A percentile compares a stretch with the other conserved stretches of the same genome.
Evolutionary conservation across 1,284 basidiomycete genomes (phyloP).

Genomic region (Porodaedalea pini): DNA sequence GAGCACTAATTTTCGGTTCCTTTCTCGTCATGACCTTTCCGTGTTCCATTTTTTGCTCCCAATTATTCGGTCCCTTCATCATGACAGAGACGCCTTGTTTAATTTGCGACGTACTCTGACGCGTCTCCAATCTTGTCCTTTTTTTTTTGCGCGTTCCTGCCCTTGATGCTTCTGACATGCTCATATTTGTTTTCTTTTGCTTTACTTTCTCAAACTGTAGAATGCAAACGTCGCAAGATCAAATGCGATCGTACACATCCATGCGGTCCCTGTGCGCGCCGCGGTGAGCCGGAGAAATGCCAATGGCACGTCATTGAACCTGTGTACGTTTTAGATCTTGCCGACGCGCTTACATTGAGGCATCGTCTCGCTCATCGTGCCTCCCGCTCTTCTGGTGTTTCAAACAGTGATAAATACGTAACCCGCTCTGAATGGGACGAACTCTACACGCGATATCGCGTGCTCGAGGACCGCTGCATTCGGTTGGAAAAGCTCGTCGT

Average conservation of each 20-base stretch:
- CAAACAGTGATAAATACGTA: slow-evolving; percentile 52
- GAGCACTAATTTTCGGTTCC: slow-evolving; percentile 28
- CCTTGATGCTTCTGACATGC: not conserved
- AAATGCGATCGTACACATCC: slow-evolving; percentile 59
- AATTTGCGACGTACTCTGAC: slow-evolving; percentile 5
- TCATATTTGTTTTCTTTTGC: not conserved
- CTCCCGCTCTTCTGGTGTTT: slow-evolving; percentile 15
- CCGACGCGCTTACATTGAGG: not conserved
- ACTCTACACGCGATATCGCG: slow-evolving; percentile 32
- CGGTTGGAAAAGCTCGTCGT: slow-evolving; percentile 15
- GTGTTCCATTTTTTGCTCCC: slow-evolving; percentile 14
- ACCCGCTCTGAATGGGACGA: slow-evolving; percentile 51
- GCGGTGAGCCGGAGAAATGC: slow-evolving; percentile 52
- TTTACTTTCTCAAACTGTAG: slow-evolving; percentile 30
- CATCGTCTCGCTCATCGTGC: not conserved
- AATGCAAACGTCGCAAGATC: slow-evolving; percentile 60
- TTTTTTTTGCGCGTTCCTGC: not conserved
- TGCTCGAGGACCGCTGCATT: slow-evolving; percentile 16
- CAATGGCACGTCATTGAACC: slow-evolving; percentile 57
- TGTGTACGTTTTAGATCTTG: slow-evolving; percentile 39
- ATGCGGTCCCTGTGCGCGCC: slow-evolving; percentile 52
- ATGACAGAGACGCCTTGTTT: slow-evolving; percentile 10
- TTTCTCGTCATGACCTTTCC: slow-evolving; percentile 1
- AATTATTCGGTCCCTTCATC: slow-evolving; percentile 17
- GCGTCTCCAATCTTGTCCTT: not conserved